Base-by-base conservation (phyloP, 495 filamentous ascomycete genomes). In the Aspergillus ostianus region DNA sequence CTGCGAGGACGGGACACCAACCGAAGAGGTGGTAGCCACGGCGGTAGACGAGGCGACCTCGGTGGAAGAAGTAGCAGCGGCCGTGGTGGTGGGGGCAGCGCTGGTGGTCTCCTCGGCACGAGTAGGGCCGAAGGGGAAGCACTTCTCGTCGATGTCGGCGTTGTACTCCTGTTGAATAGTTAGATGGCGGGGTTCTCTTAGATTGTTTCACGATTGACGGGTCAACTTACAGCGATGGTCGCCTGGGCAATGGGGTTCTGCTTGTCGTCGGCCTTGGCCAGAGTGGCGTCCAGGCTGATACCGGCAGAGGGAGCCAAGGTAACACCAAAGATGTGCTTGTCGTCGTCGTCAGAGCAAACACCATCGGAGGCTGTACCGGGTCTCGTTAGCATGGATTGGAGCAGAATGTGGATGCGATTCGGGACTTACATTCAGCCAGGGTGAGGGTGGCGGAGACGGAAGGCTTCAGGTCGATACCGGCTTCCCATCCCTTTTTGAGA, bases 401-500 rank as follows among this genome's bases (percentile, higher is more conserved):
- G 19, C 12, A 18, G 51, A 45, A 21, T 23, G 3, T 54, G 6
- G 9, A 47, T 15, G 5, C 47, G 12, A 41, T 20, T 20, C 13
- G 27, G 13, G 10, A 68, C 67, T 65, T 60, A 71, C 70, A 64
- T 17, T 58, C 65, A 41, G 72, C 66, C 0, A 65, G 56, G 4
- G 60, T 50, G 4, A 73, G 30, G 30, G 62, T 68, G 6, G 66
- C 72, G 3, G 67, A 65, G 23, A 70, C 47, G 45, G 65, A 68
- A 10, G 72, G 73, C 56, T 70, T 64, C 26, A 78, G 51, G 26
- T 73, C 63, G 10, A 78, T 29, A 1, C 75, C 75, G 19, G 66
- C 61, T 47, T 74, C 64, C 36, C 70, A 69, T 1, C 75, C 75
- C 65, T 32, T 66, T 71, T 70, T 69, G 20, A 75, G 56, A 19